These are phyloP conservation scores for Alternaria sp. DNA, from an alignment of 2,329 filamentous ascomycete genomes.

Conservation along the genomic window DNA sequence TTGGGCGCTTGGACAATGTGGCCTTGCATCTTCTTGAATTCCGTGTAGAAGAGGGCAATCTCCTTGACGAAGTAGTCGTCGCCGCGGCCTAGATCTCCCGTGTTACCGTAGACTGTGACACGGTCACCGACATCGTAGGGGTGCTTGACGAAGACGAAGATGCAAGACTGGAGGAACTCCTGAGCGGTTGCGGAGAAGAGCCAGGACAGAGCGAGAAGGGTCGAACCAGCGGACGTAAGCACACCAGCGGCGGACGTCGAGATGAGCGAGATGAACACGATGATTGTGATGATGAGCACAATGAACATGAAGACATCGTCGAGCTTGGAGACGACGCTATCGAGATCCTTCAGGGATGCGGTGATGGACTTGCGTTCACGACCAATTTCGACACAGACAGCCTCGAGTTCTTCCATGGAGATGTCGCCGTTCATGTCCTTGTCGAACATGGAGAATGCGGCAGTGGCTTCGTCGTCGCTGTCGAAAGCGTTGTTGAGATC, in stretches of 20 bases:
- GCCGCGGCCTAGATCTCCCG: constrained; percentile 77
- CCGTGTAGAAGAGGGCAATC: constrained; percentile 90
- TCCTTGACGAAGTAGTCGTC: constrained; percentile 98
- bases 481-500: constrained; percentile 83
- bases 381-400: constrained; percentile 92
- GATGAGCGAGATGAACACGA: constrained; percentile 89
- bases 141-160: constrained; percentile 97
- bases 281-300: constrained; percentile 78
- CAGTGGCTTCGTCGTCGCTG: constrained; percentile 84
- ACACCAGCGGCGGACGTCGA: constrained; percentile 91
- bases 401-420: constrained; percentile 92
- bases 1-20: constrained; percentile 97
- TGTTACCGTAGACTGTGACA: constrained; percentile 90
- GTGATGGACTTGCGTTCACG: constrained; percentile 95
- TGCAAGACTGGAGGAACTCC: constrained; percentile 91
- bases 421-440: constrained; percentile 97
- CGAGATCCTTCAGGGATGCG: constrained; percentile 91
- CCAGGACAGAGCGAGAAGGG: constrained; percentile 91
- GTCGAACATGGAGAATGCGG: constrained; percentile 91
- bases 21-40: constrained; percentile 99
- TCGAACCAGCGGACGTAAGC: constrained; percentile 86
- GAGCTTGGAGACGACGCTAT: constrained; percentile 90
- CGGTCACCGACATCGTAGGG: constrained; percentile 96
- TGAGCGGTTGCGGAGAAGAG: constrained; percentile 91
- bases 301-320: constrained; percentile 90